A percentile compares a stretch with the other conserved stretches of the same genome.
These are phyloP conservation scores for Fusarium stilboides DNA, from an alignment of 2,329 filamentous ascomycete species.

Conservation along the genomic window DNA sequence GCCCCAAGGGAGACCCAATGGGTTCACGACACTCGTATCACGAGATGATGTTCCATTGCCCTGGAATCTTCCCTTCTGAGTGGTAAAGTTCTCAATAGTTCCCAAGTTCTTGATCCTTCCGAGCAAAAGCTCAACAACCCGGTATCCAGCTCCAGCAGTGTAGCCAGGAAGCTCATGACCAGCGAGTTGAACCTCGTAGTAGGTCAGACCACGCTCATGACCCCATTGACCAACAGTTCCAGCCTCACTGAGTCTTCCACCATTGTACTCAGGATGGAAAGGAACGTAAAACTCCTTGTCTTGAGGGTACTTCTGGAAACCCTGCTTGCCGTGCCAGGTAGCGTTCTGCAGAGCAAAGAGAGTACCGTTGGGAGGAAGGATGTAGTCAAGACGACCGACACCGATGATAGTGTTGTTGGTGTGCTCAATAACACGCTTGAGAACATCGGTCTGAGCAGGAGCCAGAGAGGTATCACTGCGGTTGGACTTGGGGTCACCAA, in stretches of 20 bases:
- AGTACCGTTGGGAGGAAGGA: constrained; percentile 78
- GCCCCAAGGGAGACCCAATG: constrained; percentile 8
- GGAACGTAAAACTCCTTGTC: constrained; percentile 77
- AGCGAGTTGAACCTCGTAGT: constrained; percentile 73
- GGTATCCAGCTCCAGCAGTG: constrained; percentile 48
- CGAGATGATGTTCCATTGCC: constrained; percentile 1
- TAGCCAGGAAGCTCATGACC: constrained; percentile 67
- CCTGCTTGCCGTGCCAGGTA: constrained; percentile 80
- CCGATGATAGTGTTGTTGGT: constrained; percentile 54
- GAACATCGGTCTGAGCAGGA: constrained; percentile 42
- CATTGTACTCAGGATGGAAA: constrained; percentile 63
- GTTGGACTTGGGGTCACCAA: constrained; percentile 38
- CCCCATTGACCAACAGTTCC: constrained; percentile 79
- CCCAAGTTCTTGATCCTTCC: constrained; percentile 47
- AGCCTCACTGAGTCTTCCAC: constrained; percentile 67
- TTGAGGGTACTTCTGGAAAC: constrained; percentile 69
- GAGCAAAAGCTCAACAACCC: constrained; percentile 49
- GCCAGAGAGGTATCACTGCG: constrained; percentile 37
- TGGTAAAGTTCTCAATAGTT: constrained; percentile 42
- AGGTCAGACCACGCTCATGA: constrained; percentile 83
- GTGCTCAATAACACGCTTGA: constrained; percentile 51
- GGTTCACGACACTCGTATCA: background rate
- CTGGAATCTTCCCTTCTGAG: constrained; percentile 43
- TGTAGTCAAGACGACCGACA: constrained; percentile 66
- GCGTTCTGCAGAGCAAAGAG: constrained; percentile 83